Conservation (phyloP, 2,329 filamentous ascomycete species). For the Penicillium concentricum region DNA sequence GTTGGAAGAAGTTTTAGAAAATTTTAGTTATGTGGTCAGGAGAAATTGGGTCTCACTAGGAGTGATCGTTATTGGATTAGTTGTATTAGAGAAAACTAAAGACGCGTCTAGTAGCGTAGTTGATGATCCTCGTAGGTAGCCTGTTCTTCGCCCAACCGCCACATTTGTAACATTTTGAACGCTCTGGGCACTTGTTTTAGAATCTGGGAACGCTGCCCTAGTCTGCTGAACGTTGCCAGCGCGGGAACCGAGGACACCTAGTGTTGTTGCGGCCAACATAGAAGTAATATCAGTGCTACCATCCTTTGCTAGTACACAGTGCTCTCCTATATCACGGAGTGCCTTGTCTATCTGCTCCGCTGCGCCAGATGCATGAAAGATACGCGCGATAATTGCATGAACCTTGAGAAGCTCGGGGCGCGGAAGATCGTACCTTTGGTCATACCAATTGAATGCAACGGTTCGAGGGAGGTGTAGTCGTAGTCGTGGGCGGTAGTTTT, state of each 20-base stretch:
- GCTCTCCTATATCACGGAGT: background rate
- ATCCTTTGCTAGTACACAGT: background rate
- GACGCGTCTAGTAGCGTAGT: background rate
- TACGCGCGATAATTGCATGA: background rate
- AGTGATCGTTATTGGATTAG: background rate
- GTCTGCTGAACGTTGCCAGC: background rate
- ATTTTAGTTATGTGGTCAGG: background rate
- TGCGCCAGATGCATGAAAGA: constrained; percentile 6
- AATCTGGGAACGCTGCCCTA: background rate
- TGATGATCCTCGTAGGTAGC: background rate
- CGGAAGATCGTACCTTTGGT: background rate
- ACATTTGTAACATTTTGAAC: background rate
- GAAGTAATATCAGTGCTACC: constrained; percentile 1
- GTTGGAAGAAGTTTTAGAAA: constrained; percentile 1
- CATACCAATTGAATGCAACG: background rate
- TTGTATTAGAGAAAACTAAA: background rate
- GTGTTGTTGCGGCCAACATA: background rate
- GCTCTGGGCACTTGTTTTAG: background rate
- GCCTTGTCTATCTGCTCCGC: background rate
- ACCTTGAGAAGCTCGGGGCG: constrained; percentile 1
- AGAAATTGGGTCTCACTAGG: background rate
- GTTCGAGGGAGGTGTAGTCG: background rate
- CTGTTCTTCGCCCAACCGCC: background rate
- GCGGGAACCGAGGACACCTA: background rate
- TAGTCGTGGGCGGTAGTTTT: background rate